phyloP scores from a whole-genome alignment of 139 green algal species.

The Mychonastes homosphaera region DNA sequence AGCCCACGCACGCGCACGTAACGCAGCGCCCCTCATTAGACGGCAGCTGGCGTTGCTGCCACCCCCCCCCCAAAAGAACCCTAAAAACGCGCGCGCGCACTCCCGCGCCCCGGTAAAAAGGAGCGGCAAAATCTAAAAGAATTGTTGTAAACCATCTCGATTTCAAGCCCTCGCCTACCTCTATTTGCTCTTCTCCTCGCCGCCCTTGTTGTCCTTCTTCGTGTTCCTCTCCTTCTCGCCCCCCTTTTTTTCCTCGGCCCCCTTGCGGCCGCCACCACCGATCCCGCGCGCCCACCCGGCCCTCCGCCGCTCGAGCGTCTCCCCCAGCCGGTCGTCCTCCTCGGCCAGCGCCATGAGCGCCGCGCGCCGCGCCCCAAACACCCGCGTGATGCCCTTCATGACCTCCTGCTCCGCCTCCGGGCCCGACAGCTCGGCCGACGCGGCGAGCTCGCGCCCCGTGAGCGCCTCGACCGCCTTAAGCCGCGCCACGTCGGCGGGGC shows the following conservation, averaged over 20 bases:
- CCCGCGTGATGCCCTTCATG: slow-evolving; percentile 63
- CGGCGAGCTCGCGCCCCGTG: slow-evolving; percentile 45
- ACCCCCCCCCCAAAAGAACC: no score
- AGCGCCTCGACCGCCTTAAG: slow-evolving; percentile 48
- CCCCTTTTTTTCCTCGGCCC: background rate
- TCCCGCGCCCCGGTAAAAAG: no score
- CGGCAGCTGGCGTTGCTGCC: no score
- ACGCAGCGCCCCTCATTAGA: no score
- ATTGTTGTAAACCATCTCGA: no score
- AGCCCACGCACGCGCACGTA: no score
- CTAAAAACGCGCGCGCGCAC: no score
- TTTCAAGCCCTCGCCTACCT: no score
- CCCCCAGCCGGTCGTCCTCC: slow-evolving; percentile 12
- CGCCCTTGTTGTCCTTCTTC: background rate
- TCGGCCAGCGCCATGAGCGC: slow-evolving; percentile 35
- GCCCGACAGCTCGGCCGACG: slow-evolving; percentile 17
- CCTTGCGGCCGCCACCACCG: no score
- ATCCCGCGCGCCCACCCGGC: no score
- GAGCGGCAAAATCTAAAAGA: no score
- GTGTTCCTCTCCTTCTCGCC: background rate
- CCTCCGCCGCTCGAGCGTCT: background rate
- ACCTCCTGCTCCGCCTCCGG: slow-evolving; percentile 61
- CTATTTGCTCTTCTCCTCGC: no score
- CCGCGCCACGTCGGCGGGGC: slow-evolving; percentile 77
- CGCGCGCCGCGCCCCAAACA: slow-evolving; percentile 37